A percentile compares a stretch with the other conserved stretches of the same genome.
Evolutionary conservation across 352 stramenopile genomes (phyloP).

Genomic region (Phytophthora megakarya): DNA sequence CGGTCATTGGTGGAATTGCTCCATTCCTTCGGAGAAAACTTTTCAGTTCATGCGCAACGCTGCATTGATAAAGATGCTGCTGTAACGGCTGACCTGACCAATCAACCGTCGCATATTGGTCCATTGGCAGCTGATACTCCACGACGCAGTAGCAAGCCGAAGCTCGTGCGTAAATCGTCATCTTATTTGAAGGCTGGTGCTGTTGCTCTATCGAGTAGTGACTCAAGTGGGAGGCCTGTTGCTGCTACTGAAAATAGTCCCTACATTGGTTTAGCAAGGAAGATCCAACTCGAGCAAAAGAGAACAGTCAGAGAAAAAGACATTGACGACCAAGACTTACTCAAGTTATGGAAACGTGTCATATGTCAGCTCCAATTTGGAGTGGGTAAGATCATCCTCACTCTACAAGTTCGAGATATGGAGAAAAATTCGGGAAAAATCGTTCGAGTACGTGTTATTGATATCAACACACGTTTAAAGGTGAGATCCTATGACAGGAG

Average conservation of each 20-base stretch:
- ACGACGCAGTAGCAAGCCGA: slow-evolving; percentile 39
- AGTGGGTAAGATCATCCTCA: slow-evolving; percentile 54
- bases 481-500: slow-evolving; percentile 70
- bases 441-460: slow-evolving; percentile 53
- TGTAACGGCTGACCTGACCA: slow-evolving; percentile 7
- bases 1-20: slow-evolving; percentile 61
- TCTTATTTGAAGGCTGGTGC: slow-evolving; percentile 34
- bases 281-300: slow-evolving; percentile 44
- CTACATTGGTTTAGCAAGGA: slow-evolving; percentile 45
- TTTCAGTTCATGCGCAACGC: slow-evolving; percentile 50
- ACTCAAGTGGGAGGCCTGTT: slow-evolving; percentile 25
- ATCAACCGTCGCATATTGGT: slow-evolving; percentile 12
- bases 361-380: slow-evolving; percentile 65
- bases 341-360: slow-evolving; percentile 82
- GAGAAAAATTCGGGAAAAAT: slow-evolving; percentile 48
- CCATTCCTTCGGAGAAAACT: slow-evolving; percentile 73
- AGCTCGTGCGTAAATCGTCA: slow-evolving; percentile 33
- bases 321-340: slow-evolving; percentile 66
- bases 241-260: slow-evolving; percentile 35
- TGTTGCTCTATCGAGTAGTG: slow-evolving; percentile 32
- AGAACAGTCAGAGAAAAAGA: slow-evolving; percentile 53
- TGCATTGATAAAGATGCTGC: slow-evolving; percentile 31
- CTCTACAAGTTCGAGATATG: slow-evolving; percentile 61
- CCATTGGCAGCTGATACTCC: slow-evolving; percentile 8
- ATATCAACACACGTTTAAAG: slow-evolving; percentile 69